phyloP scores from a whole-genome alignment of 208 protist species.

The Trypanosoma mega region DNA sequence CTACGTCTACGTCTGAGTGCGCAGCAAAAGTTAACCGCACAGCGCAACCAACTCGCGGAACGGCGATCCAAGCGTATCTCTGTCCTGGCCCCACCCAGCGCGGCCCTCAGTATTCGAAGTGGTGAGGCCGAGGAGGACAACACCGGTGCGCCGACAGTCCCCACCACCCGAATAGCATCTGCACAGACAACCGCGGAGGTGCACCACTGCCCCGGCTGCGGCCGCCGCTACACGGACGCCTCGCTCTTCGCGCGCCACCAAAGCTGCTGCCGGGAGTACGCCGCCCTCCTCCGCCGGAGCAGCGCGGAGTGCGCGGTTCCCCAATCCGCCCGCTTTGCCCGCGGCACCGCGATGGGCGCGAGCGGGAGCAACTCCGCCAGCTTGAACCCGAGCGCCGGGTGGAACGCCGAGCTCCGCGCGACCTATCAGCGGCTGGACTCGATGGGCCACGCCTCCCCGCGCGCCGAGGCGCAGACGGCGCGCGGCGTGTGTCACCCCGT shows the following conservation, averaged over 20 bases:
- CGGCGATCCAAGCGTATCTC: constrained; percentile 7
- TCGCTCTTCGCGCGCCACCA: neutral
- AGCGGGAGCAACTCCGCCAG: no score
- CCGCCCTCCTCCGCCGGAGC: neutral
- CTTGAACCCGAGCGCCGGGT: no score
- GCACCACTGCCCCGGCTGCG: neutral
- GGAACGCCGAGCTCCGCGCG: neutral
- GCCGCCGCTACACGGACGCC: neutral
- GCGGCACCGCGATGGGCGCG: no score
- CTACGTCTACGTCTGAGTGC: constrained; percentile 59
- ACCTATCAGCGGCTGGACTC: neutral
- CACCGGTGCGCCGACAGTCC: constrained; percentile 7
- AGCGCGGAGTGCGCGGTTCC: neutral
- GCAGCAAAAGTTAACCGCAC: constrained; percentile 56
- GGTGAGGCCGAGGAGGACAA: no score
- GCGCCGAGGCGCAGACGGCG: neutral
- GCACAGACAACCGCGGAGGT: neutral
- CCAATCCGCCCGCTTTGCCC: no score
- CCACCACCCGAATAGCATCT: neutral
- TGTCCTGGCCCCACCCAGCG: no score
- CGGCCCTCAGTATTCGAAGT: no score
- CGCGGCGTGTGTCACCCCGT: neutral
- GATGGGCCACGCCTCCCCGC: neutral
- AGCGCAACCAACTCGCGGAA: constrained; percentile 52
- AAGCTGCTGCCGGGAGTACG: constrained; percentile 4